Evolutionary conservation across 352 stramenopile species (phyloP), one percentile per base, ranked within the genome.

Genomic region (Plasmopara viticola): DNA sequence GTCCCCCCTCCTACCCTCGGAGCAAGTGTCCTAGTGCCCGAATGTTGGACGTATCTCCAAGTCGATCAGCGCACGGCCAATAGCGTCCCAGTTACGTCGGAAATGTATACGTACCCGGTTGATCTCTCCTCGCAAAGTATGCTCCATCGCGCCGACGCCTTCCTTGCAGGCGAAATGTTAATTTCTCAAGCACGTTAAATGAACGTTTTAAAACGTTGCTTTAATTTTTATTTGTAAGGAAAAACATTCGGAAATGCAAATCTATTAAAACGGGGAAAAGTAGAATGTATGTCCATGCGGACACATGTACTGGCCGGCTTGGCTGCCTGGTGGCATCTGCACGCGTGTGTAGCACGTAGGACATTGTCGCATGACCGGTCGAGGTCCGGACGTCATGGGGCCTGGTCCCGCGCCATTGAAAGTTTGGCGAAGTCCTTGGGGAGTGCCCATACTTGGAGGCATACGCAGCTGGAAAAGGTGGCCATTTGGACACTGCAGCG

Each of bases 241-340:
- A 25, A 25, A 25, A 25, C 20, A 25, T 25, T 25, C 20, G 3
- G 20, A 25, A 25, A 1, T 3, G 1, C 3, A 25, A 25, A 25
- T 25, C 20, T 25, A 25, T 25, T 25, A 58, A 47, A 77, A 80
- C 18, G 83, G 80, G 42, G 79, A 78, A 57, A 86, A 94, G 65
- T 84, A 89, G 55, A 94, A 94, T 20, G 83, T 94, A 62, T 94
- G 83, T 3, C 83, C 83, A 46, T 91, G 74, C 0, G 83, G 83
- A 75, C 83, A 94, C 80, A 94, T 91, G 71, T 91, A 94, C 68
- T 94, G 83, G 25, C 83, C 83, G 5, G 83, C 77, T 56, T 90
- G 83, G 34, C 78, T 90, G 14, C 80, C 80, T 12, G 81, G 80
- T 1, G 83, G 83, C 83, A 94, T 94, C 53, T 94, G 83, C 49